Conservation (phyloP, 352 stramenopile species). For the Pythium utonaiense region DNA sequence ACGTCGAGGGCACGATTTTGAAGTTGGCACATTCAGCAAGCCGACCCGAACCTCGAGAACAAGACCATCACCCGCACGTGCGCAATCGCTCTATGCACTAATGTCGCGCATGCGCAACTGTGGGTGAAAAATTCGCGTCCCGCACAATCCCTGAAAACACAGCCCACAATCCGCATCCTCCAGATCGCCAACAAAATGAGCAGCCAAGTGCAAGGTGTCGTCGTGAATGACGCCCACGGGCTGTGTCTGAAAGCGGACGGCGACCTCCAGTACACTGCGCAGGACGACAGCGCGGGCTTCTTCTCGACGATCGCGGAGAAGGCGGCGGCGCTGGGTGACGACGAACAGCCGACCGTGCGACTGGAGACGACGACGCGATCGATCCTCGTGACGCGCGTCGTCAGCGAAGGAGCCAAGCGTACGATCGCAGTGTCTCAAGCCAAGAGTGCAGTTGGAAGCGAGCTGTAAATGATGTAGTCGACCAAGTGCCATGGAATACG, state of each 20-base stretch:
- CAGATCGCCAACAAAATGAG: constrained; percentile 31
- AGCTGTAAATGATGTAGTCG: constrained; percentile 12
- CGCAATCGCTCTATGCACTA: constrained; percentile 12
- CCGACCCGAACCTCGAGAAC: constrained; percentile 25
- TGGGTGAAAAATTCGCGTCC: constrained; percentile 1
- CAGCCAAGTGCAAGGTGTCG: constrained; percentile 48
- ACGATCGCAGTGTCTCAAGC: constrained; percentile 63
- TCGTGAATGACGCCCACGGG: constrained; percentile 75
- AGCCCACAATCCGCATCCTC: not conserved
- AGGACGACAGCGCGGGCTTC: constrained; percentile 59
- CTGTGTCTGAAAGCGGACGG: constrained; percentile 65
- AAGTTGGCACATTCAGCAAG: constrained; percentile 14
- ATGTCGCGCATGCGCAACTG: constrained; percentile 15
- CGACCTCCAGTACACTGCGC: constrained; percentile 44
- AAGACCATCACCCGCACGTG: constrained; percentile 19
- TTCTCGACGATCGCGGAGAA: constrained; percentile 71
- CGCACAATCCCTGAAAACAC: constrained; percentile 1
- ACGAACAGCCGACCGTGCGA: constrained; percentile 27
- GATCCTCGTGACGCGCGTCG: constrained; percentile 59
- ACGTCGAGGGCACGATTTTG: constrained; percentile 20
- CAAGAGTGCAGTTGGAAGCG: not conserved
- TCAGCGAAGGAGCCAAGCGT: constrained; percentile 33
- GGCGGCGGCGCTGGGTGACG: constrained; percentile 40
- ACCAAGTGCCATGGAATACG: not conserved
- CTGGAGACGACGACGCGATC: constrained; percentile 34